Conservation (phyloP, 2,329 filamentous ascomycete genomes). For the Pseudogymnoascus sp. region DNA sequence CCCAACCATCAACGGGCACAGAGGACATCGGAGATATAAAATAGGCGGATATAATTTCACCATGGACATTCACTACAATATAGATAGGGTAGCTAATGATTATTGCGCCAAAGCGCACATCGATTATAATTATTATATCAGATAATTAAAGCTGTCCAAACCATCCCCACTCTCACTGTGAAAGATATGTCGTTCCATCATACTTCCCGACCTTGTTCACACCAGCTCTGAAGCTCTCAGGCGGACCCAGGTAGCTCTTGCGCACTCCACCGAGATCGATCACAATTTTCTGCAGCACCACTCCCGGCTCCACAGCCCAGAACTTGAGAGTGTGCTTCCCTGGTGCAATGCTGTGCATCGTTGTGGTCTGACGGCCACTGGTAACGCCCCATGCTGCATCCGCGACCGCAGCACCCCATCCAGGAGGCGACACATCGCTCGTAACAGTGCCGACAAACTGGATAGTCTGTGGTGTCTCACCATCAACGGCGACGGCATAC, state of each 20-base stretch:
- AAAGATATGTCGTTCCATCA: neutral
- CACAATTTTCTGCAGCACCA: conserved; percentile 34
- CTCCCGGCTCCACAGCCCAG: conserved; percentile 29
- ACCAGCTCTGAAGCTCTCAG: conserved; percentile 27
- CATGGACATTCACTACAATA: neutral
- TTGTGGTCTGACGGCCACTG: conserved; percentile 18
- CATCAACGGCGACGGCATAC: conserved; percentile 41
- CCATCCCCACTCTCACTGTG: neutral
- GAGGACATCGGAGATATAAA: neutral
- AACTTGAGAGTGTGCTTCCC: conserved; percentile 27
- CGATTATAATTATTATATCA: conserved; percentile 3
- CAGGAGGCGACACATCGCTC: conserved; percentile 18
- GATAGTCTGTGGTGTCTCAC: conserved; percentile 29
- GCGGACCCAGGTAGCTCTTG: conserved; percentile 34
- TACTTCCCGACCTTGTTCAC: neutral
- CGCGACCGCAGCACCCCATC: conserved; percentile 18
- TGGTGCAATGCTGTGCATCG: conserved; percentile 18
- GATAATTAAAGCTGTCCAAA: neutral
- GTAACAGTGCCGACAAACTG: conserved; percentile 21
- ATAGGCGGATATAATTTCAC: neutral
- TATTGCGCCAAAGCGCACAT: neutral
- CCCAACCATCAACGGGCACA: neutral
- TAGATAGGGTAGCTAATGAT: neutral
- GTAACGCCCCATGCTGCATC: conserved; percentile 22
- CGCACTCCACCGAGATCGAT: conserved; percentile 34